Conservation (phyloP, 805 yeast species). For the Sugiyamaella smithiae region DNA sequence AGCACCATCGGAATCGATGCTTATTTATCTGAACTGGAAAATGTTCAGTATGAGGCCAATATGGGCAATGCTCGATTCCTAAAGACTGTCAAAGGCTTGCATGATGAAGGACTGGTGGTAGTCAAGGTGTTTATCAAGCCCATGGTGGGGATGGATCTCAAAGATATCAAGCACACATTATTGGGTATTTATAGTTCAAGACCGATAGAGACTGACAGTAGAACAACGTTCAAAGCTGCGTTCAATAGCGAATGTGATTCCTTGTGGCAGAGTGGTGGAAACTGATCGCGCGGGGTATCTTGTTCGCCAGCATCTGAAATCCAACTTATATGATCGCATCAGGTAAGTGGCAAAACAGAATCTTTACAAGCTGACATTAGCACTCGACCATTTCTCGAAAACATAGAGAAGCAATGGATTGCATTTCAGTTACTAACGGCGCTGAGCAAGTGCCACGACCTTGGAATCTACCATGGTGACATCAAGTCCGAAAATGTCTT, state of each 20-base stretch:
- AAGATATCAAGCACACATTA: slow-evolving; percentile 22
- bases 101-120: slow-evolving; percentile 66
- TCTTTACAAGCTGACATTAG: too few species aligned
- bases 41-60: slow-evolving; percentile 70
- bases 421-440: slow-evolving; percentile 74
- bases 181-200: slow-evolving; percentile 23
- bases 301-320: slow-evolving; percentile 74
- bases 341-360: too few species aligned
- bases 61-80: slow-evolving; percentile 80
- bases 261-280: slow-evolving; percentile 72
- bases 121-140: slow-evolving; percentile 86
- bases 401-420: slow-evolving; percentile 79
- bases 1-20: slow-evolving; percentile 91
- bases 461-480: slow-evolving; percentile 78
- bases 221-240: too few species aligned
- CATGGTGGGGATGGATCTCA: slow-evolving; percentile 32
- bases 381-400: slow-evolving; percentile 80
- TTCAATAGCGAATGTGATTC: slow-evolving; percentile 60
- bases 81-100: slow-evolving; percentile 79
- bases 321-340: slow-evolving; percentile 82
- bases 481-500: slow-evolving; percentile 85
- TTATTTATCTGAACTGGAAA: slow-evolving; percentile 74
- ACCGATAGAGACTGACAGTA: slow-evolving; percentile 28
- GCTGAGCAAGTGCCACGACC: slow-evolving; percentile 59
- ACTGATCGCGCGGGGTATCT: slow-evolving; percentile 91